Base-by-base conservation (phyloP, 2,329 filamentous ascomycete genomes). In the Blastomyces emzantsi region DNA sequence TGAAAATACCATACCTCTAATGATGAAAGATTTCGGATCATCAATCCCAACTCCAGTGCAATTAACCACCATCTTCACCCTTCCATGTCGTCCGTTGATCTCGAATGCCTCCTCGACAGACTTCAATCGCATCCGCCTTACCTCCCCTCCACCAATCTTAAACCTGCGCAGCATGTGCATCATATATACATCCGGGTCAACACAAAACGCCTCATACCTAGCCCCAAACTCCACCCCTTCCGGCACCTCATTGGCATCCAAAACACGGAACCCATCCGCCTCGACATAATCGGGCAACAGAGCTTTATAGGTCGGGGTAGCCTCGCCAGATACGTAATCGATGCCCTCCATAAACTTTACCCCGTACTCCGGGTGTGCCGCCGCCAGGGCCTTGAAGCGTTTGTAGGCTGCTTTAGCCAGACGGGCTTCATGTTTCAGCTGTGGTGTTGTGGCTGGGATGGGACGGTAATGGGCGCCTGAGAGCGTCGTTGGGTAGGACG, bases 381-480 rank as follows among this genome's bases (percentile, higher is more conserved):
- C 45, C 0, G 75, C 76, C 5, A 78, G 68, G 7, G 64, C 64
- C 61, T 75, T 75, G 67, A 80, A 74, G 30, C 70, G 69, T 0
- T 73, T 63, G 56, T 75, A 79, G 1, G 79, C 79, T 22, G 70
- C 70, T 17, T 70, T 67, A 2, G 74, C 77, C 68, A 79, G 74
- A 17, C 66, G 47, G 36, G 72, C 71, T 68, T 81, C 77, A 7
- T 70, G 66, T 47, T 71, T 62, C 39, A 71, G 64, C 67, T 78
- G 74, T 33, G 77, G 67, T 1, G 73, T 72, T 28, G 71, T 69
- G 8, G 73, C 75, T 0, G 78, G 78, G 3, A 79, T 74, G 0
- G 79, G 79, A 1, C 79, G 75, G 66, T 78, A 80, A 68, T 81
- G 79, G 1, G 78, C 79, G 30, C 79, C 79, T 0, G 78, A 78